Percentiles rank a stretch among this genome's conserved stretches.
Evolutionary conservation across 495 filamentous ascomycete genomes (phyloP).

Genomic region (Penicillium turbatum): DNA sequence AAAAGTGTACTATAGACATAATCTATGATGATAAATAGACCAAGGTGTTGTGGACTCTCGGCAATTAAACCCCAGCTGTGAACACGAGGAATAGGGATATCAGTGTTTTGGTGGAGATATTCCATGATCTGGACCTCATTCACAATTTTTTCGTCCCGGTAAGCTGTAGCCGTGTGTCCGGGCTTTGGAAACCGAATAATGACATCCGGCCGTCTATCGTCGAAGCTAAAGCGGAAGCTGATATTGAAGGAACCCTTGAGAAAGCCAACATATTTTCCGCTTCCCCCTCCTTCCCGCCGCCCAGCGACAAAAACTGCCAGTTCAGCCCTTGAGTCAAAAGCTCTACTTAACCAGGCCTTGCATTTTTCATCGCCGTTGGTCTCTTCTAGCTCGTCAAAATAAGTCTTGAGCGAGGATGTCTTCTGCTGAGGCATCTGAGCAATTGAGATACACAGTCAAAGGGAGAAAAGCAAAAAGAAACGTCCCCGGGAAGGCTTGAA

Average conservation of each 20-base stretch:
- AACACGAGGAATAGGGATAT: conserved; percentile 36
- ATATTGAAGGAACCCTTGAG: conserved; percentile 40
- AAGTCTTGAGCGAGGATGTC: conserved; percentile 18
- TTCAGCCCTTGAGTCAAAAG: conserved; percentile 15
- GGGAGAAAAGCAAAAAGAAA: conserved; percentile 7
- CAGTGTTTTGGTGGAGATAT: conserved; percentile 35
- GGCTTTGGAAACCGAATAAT: conserved; percentile 35
- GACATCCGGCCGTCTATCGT: conserved; percentile 25
- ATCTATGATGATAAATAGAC: conserved; percentile 42
- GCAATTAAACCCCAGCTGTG: conserved; percentile 31
- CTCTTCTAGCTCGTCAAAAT: conserved; percentile 19
- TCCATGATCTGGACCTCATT: conserved; percentile 38
- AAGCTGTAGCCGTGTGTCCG: conserved; percentile 26
- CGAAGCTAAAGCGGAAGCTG: conserved; percentile 29
- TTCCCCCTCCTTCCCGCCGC: conserved; percentile 23
- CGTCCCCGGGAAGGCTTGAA: conserved; percentile 26
- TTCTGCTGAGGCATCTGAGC: conserved; percentile 16
- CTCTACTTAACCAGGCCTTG: conserved; percentile 13
- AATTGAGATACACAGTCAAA: conserved; percentile 3
- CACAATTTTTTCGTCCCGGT: conserved; percentile 34
- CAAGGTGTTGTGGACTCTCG: conserved; percentile 34
- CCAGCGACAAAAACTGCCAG: conserved; percentile 25
- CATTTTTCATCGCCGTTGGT: conserved; percentile 19
- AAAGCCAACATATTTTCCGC: conserved; percentile 24
- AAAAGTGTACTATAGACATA: conserved; percentile 33